Base-by-base conservation (phyloP, 257 asterid species). In the Cordia subcordata region DNA sequence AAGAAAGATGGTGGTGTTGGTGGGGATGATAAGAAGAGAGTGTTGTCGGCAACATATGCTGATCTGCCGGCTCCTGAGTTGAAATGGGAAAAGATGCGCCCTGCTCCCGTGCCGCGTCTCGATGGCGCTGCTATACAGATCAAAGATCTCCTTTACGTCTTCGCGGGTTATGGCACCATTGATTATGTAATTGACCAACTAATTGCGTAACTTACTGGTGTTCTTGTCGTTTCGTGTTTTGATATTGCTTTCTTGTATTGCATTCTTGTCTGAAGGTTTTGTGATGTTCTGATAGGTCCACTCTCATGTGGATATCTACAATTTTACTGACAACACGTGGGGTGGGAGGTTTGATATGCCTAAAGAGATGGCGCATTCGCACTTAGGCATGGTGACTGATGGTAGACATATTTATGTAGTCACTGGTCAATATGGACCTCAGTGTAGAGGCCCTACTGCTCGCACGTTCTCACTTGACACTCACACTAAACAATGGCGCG, bases 281-380 rank as follows among this genome's bases (percentile, higher is more conserved):
- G n/a, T n/a, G n/a, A n/a, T 33, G 62, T 20, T 45, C 20, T 27
- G 20, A 45, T 35, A 90, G 98, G 98, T 91, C 62, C 98, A 91
- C 74, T 91, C 96, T 64, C 95, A 91, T 72, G 98, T 91, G 63
- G 95, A 88, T 68, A 59, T 88, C 60, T 91, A 83, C 85, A 91
- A 85, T 72, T 91, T 91, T 74, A 80, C 95, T 1, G 82, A 84
- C 67, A 81, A 91, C 75, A 77, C 95, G 4, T 91, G 98, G 98
- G 94, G 95, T 47, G 95, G 79, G 66, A 82, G 92, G 77, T 91
- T 91, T 46, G 94, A 85, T 61, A 85, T 85, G 96, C 98, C 98
- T n/a, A 85, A 87, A 72, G 84, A 91, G 67, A 91, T 91, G 98
- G 98, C 95, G 0, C 96, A 91, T 79, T 90, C 98, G 4, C 98